Percentiles rank a stretch among this genome's conserved stretches.
Evolutionary conservation across 1,139 yeast species (phyloP).

Genomic region (Suhomyces wounanorum): DNA sequence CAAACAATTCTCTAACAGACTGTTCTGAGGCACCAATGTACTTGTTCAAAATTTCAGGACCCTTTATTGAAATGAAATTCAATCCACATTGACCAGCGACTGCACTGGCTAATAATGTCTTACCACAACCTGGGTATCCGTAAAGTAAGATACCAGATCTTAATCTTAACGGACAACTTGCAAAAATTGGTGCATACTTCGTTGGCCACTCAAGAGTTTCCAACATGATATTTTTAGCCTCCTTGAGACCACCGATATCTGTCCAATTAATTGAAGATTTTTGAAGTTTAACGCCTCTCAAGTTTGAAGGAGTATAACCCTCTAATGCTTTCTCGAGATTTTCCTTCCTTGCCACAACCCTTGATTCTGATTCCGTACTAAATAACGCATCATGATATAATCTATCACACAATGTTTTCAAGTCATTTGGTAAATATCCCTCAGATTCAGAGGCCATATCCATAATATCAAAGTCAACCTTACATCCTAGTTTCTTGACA

Average conservation of each 20-base stretch:
- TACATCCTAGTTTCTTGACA: slow-evolving; percentile 29
- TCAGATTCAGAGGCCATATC: slow-evolving; percentile 83
- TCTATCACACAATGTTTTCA: slow-evolving; percentile 72
- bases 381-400: slow-evolving; percentile 68
- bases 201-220: slow-evolving; percentile 98
- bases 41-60: slow-evolving; percentile 94
- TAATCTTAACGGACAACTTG: slow-evolving; percentile 79
- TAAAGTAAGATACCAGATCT: slow-evolving; percentile 88
- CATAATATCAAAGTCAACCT: slow-evolving; percentile 53
- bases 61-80: slow-evolving; percentile 90
- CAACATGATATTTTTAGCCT: slow-evolving; percentile 71
- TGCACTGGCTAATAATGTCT: slow-evolving; percentile 89
- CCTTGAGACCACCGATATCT: slow-evolving; percentile 85
- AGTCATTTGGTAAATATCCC: slow-evolving; percentile 85
- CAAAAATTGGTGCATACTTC: slow-evolving; percentile 90
- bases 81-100: slow-evolving; percentile 94
- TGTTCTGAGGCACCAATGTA: slow-evolving; percentile 98
- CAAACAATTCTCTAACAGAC: slow-evolving; percentile 88
- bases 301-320: slow-evolving; percentile 76
- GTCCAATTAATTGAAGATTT: slow-evolving; percentile 77
- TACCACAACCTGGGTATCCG: slow-evolving; percentile 98
- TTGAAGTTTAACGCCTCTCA: slow-evolving; percentile 85
- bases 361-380: slow-evolving; percentile 20
- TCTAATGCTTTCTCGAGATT: slow-evolving; percentile 60
- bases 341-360: slow-evolving; percentile 22